Evolutionary conservation across 441 rosid genomes (phyloP), one percentile per base, ranked within the genome.

Genomic region (Daphne laureola): DNA sequence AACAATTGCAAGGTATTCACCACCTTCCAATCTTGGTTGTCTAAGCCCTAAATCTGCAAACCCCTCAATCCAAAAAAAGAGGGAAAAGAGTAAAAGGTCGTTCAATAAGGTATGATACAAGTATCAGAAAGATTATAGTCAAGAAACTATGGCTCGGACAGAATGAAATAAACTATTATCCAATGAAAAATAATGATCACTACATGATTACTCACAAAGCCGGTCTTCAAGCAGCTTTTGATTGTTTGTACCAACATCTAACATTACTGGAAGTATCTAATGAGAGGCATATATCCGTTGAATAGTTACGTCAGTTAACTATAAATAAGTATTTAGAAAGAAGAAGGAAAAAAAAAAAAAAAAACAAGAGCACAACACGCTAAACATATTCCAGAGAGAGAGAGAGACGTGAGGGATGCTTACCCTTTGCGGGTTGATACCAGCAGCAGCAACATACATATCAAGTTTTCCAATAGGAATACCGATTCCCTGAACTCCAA

Each of bases 401-500:
- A 44, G 46, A 54, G 40, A 53, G 53, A 42, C 21, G 35, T 44
- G 43, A 31, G 38, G 38, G 38, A 31, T 15, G 11, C 79, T 38
- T 88, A 91, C 98, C 61, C 75, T 78, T 65, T 89, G 97, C 21
- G 98, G 98, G 58, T 89, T 84, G 77, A 93, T 76, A 56, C 98
- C 98, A 55, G 98, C 98, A 44, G 96, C 97, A 57, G 97, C 82
- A 47, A 93, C 97, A 64, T 93, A 89, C 77, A 93, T 87, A 73
- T 93, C 98, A 21, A 93, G 90, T 71, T 93, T 93, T 51, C 98
- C 97, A 23, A 93, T 87, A 17, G 98, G 95, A 67, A 89, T 93
- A 31, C 96, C 97, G 54, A 93, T 93, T 42, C 97, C 98, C 71
- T 93, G 98, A 55, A 89, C 97, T 54, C 98, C 98, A 58, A 93